These are phyloP conservation scores for sorghum (Sorghum bicolor) DNA, from an alignment of 176 grass and related monocot genomes.

Conservation along the genomic window Sorghum_bicolor_NCBIv3 NC_012878.2:34077001-34077500, in stretches of 20 bases:
- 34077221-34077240: too few species aligned
- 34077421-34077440: neutral
- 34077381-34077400: neutral
- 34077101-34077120: too few species aligned
- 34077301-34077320: neutral
- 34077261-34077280: neutral
- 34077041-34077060: too few species aligned
- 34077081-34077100: too few species aligned
- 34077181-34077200: too few species aligned
- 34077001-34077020: too few species aligned
- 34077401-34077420: neutral
- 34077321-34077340: neutral
- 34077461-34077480: neutral
- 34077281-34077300: neutral
- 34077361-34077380: neutral
- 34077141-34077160: too few species aligned
- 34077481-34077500: neutral
- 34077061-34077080: too few species aligned
- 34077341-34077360: neutral
- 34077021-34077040: too few species aligned
- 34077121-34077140: too few species aligned
- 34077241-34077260: neutral
- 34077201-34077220: too few species aligned
- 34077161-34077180: too few species aligned
- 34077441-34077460: neutral